Base-by-base conservation (phyloP, 495 filamentous ascomycete species). In the Annulohypoxylon moriforme region DNA sequence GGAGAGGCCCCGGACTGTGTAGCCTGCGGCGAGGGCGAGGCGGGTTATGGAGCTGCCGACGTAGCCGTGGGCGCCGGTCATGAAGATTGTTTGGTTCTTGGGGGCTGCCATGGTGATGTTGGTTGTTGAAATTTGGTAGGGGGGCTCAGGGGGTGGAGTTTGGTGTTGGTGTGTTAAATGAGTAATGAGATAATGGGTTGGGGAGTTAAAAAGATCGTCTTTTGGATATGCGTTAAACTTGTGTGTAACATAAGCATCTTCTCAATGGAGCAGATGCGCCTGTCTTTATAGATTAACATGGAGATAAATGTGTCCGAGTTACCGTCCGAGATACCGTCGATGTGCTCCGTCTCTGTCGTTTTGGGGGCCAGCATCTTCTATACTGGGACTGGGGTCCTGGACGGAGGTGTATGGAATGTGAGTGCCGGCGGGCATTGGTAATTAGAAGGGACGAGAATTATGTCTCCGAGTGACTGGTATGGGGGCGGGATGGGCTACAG, bases 51-150 rank as follows among this genome's bases (percentile, higher is more conserved):
- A 57, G 10, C 73, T 68, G 50, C 83, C 82, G 56, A 85, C 78
- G 73, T 80, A 84, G 67, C 83, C 83, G 47, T 67, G 76, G 29
- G 73, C 83, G 16, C 83, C 83, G 16, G 82, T 82, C 9, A 85
- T 77, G 78, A 85, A 84, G 68, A 85, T 73, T 31, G 55, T 60
- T 24, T 69, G 34, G 18, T 71, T 73, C 27, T 58, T 53, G 34
- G 52, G 53, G 22, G 22, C 6, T 49, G 72, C 22, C 72, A 74
- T 74, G 2, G 4, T 57, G 34, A 13, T 36, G 18, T 2, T 25
- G 25, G 10, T 47, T 7, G 25, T n/a, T n/a, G n/a, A n/a, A n/a
- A n/a, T n/a, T n/a, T n/a, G n/a, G n/a, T n/a, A n/a, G n/a, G n/a
- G n/a, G n/a, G n/a, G n/a, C n/a, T n/a, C n/a, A n/a, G 18, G 25